These are phyloP conservation scores for Noccaea bulbosa DNA, from an alignment of 345 rosid species.

Conservation along the genomic window DNA sequence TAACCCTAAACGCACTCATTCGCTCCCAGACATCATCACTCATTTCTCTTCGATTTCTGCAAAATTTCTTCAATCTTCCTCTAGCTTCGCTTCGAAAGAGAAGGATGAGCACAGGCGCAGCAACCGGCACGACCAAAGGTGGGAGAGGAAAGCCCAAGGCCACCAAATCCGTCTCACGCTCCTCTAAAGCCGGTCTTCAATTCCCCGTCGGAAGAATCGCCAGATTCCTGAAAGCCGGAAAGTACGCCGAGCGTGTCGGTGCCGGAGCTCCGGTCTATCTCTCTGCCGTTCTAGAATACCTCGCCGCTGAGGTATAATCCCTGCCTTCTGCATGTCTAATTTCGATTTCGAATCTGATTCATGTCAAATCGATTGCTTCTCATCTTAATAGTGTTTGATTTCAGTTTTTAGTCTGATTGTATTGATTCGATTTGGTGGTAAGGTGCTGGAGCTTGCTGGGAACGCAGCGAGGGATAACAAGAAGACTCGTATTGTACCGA, in stretches of 20 bases:
- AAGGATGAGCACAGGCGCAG: slow-evolving; percentile 51
- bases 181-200: slow-evolving; percentile 72
- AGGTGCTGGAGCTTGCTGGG: slow-evolving; percentile 80
- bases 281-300: slow-evolving; percentile 80
- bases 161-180: slow-evolving; percentile 64
- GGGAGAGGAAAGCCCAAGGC: slow-evolving; percentile 67
- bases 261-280: slow-evolving; percentile 78
- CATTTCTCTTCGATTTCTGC: background rate
- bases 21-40: background rate
- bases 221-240: slow-evolving; percentile 63
- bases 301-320: slow-evolving; percentile 70
- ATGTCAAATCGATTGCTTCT: background rate
- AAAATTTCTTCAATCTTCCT: background rate
- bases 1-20: background rate
- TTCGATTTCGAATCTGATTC: background rate
- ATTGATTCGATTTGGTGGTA: background rate
- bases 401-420: too few species aligned
- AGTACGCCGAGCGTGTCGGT: slow-evolving; percentile 79
- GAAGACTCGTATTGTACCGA: slow-evolving; percentile 71
- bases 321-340: background rate
- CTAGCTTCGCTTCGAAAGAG: background rate
- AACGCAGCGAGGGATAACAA: slow-evolving; percentile 84
- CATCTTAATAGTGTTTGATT: too few species aligned
- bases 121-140: slow-evolving; percentile 48
- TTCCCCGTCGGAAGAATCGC: slow-evolving; percentile 83